Base-by-base conservation (phyloP, 108 stramenopile genomes). In the Nitzschia palea region DNA sequence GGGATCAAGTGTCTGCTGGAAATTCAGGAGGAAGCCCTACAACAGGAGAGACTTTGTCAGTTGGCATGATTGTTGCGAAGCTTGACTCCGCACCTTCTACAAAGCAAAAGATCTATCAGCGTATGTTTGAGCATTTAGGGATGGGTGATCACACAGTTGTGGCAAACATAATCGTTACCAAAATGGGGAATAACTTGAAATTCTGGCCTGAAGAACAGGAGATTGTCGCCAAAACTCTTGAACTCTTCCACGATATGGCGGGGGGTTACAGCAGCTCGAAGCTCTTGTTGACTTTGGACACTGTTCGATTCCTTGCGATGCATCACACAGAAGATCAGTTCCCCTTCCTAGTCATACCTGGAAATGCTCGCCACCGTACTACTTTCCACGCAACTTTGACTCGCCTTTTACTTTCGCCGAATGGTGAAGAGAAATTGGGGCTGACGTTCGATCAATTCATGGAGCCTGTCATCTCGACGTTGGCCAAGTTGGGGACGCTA, bases 181-280 rank as follows among this genome's bases (percentile, higher is more conserved):
- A 99, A 81, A 90, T 97, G 63, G 84, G 96, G 56, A 97, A 96
- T 71, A 97, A 97, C 75, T 86, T 99, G 48, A 97, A 97, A 78
- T 96, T 81, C 74, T 99, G 97, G 97, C 94, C 94, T 4, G 91
- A 93, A 44, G 85, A 94, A 15, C 67, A 93, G 51, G 94, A 95
- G 26, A 85, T 99, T 17, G 71, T 97, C 30, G 74, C 81, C 28
- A 91, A 93, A 40, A 97, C 98, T 4, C 73, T 99, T 37, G 93
- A 94, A 26, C 82, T 99, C 6, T 77, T 99, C 40, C 85, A 93
- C 40, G 98, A 97, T 71, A 96, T 99, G 95, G 93, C 96, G 2
- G 81, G 87, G 37, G 95, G 95, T 37, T 98, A 97, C 90, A 93
- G 90, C 61, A 90, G 91, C 61, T 89, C 87, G 18, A 98, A 98